Base-by-base conservation (phyloP, 1,284 basidiomycete species). In the Naganishia albida region DNA sequence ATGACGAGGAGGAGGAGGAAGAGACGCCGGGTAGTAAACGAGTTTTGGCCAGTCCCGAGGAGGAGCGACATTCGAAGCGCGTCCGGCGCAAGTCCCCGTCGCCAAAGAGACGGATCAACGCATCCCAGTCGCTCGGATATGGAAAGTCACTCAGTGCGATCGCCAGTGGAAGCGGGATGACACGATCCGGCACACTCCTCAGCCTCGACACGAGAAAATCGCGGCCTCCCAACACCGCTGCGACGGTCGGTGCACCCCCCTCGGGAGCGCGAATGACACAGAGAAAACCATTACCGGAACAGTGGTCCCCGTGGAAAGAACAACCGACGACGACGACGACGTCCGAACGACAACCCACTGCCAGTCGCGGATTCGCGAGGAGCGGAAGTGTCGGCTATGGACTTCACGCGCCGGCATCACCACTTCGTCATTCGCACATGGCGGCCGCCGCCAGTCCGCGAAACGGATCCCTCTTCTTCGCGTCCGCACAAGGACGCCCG, bases 331-430 rank as follows among this genome's bases (percentile, higher is more conserved):
- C 23, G 2, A 28, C 18, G 55, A 30, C 7, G 44, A 59, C 44
- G 44, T 30, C 44, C 28, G 52, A 54, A 54, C 39, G 52, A 3
- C 20, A 34, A 34, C 34, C 34, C 4, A 34, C 34, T 34, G 20
- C 52, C 39, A 26, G 38, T 3, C 26, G 18, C 25, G 57, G 57
- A 7, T 60, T 60, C 34, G 38, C 57, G 13, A 3, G 57, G 10
- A 50, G 46, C 38, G 57, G 46, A 23, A 60, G 57, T 20, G 26
- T 60, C 12, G 57, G 57, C 7, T 60, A 60, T n/a, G 57, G 57
- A 3, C 38, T 60, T 2, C 43, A 59, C 34, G 25, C 57, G 15
- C 39, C 25, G 18, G 57, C 46, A 6, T 60, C 57, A 2, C 57
- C 57, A 3, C 46, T 50, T 16, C 57, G 57, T n/a, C 57, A 25